Evolutionary conservation across 805 yeast species (phyloP), one percentile per base, ranked within the genome.

Genomic region (Candida odintsovae): DNA sequence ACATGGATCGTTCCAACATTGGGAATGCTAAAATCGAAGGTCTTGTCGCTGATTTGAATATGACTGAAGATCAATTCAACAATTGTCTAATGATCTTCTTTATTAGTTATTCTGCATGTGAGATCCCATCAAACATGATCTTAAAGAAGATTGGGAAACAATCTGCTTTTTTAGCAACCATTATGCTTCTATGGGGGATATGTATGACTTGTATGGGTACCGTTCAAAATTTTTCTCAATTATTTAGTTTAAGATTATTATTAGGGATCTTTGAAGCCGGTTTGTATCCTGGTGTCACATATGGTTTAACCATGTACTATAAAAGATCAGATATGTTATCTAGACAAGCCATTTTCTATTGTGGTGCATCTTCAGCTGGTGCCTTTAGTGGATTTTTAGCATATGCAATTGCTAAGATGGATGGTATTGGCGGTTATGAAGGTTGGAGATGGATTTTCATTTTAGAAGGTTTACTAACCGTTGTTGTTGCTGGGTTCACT

Each of bases 11-110:
- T 51, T 71, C 79, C 4, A 77, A 77, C 54, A 74, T 78, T 47
- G 81, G 82, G 48, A 78, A 78, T 56, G 82, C 82, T 6, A 68
- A 67, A 35, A 65, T 73, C 11, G 80, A 77, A 12, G 82, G 82
- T 12, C 50, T 77, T 38, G 59, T 63, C 0, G 63, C 62, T 29
- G 71, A 66, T 38, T 48, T 75, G 13, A 54, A 61, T 12, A 48
- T 75, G 21, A 50, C 60, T 1, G 64, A 63, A 3, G 54, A 51
- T 20, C 71, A 74, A 48, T 73, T 63, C 50, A 64, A 68, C 16
- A 64, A 62, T 16, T 67, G 68, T 41, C 71, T 71, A 12, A 67
- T 76, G n/a, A 67, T 75, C 0, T 67, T 73, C 41, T 76, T 64
- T 50, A 68, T 66, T 4, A 70, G 77, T 1, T 76, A 75, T 43